Evolutionary conservation across 352 stramenopile genomes (phyloP), one percentile per base, ranked within the genome.

Genomic region (Phytophthora melonis): DNA sequence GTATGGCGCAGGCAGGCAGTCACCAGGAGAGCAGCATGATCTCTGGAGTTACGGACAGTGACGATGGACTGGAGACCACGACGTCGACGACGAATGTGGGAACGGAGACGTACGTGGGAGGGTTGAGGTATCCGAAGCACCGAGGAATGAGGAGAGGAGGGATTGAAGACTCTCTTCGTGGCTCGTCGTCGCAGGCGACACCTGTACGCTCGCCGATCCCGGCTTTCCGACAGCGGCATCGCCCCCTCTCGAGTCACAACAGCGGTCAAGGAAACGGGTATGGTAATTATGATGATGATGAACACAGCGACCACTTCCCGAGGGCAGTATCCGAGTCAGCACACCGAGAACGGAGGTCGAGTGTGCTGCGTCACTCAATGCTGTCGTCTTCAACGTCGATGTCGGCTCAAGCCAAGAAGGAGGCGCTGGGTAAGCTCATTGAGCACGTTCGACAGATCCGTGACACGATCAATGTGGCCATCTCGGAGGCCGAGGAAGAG

Each of bases 401-500:
- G 52, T 72, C 75, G 13, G n/a, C 66, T 9, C 34, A 69, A 55
- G 55, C 68, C 49, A 80, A 85, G 43, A 87, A 80, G 34, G 71
- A 87, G 55, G 76, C 83, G 13, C 68, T 93, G 7, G 72, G 78
- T 25, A 81, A 88, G 23, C 63, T 94, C 3, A 83, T 91, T 32
- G 79, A 88, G 43, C 82, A 92, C 47, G 89, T 90, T 63, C 83
- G 86, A 6, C 77, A 89, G 41, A 90, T 90, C 65, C 83, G 84
- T 25, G 83, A 92, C 39, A 92, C 83, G 13, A 88, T 94, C 63
- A 84, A 89, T 53, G 62, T 88, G 16, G 83, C 85, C 0, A 85
- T 94, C 21, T 90, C 81, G 0, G 85, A 93, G 19, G 85, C 79
- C 0, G 87, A 88, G 55, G 75, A 90, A 52, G 63, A 80, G 30